These are phyloP conservation scores for Stagonosporopsis tanaceti DNA, from an alignment of 2,329 filamentous ascomycete species.

Conservation along the genomic window DNA sequence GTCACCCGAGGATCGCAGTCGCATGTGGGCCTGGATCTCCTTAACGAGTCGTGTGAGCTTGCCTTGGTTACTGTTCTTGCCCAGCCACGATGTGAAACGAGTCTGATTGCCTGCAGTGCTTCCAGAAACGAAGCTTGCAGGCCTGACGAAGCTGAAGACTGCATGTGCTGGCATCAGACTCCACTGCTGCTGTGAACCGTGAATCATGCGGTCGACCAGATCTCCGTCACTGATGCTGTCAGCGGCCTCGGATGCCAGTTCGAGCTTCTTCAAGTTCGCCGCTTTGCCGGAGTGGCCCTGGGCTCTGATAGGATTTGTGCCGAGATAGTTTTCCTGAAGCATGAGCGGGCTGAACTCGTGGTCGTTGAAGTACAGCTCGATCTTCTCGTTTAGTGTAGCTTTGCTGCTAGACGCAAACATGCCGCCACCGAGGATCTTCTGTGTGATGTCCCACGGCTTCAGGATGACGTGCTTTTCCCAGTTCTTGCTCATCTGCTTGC, in stretches of 20 bases:
- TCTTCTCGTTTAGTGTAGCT: slow-evolving; percentile 93
- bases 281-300: slow-evolving; percentile 71
- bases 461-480: slow-evolving; percentile 98
- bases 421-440: slow-evolving; percentile 87
- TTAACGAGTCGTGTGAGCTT: slow-evolving; percentile 82
- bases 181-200: slow-evolving; percentile 98
- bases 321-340: slow-evolving; percentile 97
- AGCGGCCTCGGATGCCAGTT: slow-evolving; percentile 85
- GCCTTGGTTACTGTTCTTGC: slow-evolving; percentile 85
- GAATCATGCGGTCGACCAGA: slow-evolving; percentile 96
- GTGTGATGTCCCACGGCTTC: slow-evolving; percentile 97
- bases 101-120: slow-evolving; percentile 72
- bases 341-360: slow-evolving; percentile 97
- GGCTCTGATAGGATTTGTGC: slow-evolving; percentile 75
- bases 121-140: slow-evolving; percentile 86
- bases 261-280: slow-evolving; percentile 80
- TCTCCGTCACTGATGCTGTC: slow-evolving; percentile 98
- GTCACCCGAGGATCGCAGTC: slow-evolving; percentile 86
- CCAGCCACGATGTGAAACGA: slow-evolving; percentile 89
- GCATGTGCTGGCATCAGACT: slow-evolving; percentile 97
- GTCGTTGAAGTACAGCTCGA: slow-evolving; percentile 98
- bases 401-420: slow-evolving; percentile 86
- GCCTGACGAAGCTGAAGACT: slow-evolving; percentile 91
- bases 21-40: slow-evolving; percentile 97
- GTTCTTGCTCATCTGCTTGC: slow-evolving; percentile 93